phyloP scores from a whole-genome alignment of 2,329 filamentous ascomycete species.

The Hypoxylon sp. region DNA sequence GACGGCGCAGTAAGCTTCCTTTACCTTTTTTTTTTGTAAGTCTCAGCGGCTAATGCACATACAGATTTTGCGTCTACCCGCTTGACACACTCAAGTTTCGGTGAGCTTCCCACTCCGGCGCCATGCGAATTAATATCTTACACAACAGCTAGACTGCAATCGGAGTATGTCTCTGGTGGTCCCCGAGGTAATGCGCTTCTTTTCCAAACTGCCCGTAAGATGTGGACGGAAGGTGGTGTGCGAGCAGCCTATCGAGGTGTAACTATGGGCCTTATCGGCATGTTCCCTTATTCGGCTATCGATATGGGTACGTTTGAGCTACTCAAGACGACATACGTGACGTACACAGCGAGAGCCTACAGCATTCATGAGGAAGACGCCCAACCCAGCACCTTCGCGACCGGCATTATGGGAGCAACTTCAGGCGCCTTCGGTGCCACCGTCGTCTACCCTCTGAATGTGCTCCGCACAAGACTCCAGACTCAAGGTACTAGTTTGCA shows the following conservation, averaged over 20 bases:
- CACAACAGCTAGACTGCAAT: slow-evolving; percentile 82
- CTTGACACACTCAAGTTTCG: slow-evolving; percentile 85
- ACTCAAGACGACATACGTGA: slow-evolving; percentile 81
- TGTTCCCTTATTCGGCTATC: slow-evolving; percentile 98
- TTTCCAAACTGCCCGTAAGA: slow-evolving; percentile 84
- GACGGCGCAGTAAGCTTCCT: slow-evolving; percentile 81
- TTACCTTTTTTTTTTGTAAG: slow-evolving; percentile 1
- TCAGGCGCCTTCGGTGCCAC: slow-evolving; percentile 93
- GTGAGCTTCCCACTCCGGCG: slow-evolving; percentile 48
- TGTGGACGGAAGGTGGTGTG: slow-evolving; percentile 83
- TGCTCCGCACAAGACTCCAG: slow-evolving; percentile 91
- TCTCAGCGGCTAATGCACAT: slow-evolving; percentile 46
- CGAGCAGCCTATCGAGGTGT: slow-evolving; percentile 90
- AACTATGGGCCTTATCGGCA: slow-evolving; percentile 92
- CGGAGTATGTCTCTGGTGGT: slow-evolving; percentile 90
- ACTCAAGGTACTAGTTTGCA: slow-evolving; percentile 96
- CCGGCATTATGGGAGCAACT: slow-evolving; percentile 89
- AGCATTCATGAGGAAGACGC: slow-evolving; percentile 88
- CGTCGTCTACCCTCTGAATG: slow-evolving; percentile 95
- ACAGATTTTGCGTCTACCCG: slow-evolving; percentile 90
- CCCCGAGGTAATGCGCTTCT: slow-evolving; percentile 87
- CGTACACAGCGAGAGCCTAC: slow-evolving; percentile 76
- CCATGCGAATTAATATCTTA: slow-evolving; percentile 39
- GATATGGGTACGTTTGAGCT: slow-evolving; percentile 97
- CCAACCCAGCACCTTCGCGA: slow-evolving; percentile 83